Evolutionary conservation across 2,329 filamentous ascomycete species (phyloP).

Genomic region (Trichoderma lentiforme): DNA sequence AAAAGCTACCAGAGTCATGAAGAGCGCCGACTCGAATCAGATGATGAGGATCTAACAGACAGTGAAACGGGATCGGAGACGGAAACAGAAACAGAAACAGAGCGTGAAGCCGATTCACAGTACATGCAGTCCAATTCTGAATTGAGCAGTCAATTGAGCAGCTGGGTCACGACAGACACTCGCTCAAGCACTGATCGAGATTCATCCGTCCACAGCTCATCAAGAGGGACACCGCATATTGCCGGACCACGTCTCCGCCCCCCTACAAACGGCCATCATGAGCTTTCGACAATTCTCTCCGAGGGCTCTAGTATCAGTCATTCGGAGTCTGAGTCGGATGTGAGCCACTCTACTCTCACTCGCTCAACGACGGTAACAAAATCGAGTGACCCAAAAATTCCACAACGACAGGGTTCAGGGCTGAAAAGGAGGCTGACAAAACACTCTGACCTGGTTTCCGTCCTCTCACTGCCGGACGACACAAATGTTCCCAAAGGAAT

Average conservation of each 20-base stretch:
- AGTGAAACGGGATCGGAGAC: not conserved
- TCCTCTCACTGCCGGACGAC: conserved; percentile 71
- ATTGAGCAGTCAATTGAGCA: conserved; percentile 17
- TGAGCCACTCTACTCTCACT: conserved; percentile 49
- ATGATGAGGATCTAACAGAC: conserved; percentile 24
- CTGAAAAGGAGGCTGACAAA: conserved; percentile 78
- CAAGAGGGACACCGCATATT: conserved; percentile 28
- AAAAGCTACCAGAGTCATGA: conserved; percentile 49
- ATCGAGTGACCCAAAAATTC: conserved; percentile 21
- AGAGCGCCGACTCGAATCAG: conserved; percentile 32
- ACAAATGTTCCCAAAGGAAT: conserved; percentile 54
- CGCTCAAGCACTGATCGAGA: conserved; percentile 19
- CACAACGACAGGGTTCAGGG: conserved; percentile 45
- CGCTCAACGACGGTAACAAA: conserved; percentile 50
- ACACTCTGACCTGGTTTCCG: conserved; percentile 90
- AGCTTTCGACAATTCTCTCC: conserved; percentile 57
- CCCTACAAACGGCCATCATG: conserved; percentile 53
- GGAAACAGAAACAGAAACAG: not conserved
- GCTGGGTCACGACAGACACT: conserved; percentile 13
- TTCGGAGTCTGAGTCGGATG: conserved; percentile 49
- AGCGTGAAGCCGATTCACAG: conserved; percentile 15
- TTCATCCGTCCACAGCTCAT: conserved; percentile 22
- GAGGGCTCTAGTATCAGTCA: conserved; percentile 44
- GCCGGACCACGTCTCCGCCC: conserved; percentile 39
- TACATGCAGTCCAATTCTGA: conserved; percentile 19